Base-by-base conservation (phyloP, 371 early-diverging fungal genomes). In the Sporodiniella umbellata region DNA sequence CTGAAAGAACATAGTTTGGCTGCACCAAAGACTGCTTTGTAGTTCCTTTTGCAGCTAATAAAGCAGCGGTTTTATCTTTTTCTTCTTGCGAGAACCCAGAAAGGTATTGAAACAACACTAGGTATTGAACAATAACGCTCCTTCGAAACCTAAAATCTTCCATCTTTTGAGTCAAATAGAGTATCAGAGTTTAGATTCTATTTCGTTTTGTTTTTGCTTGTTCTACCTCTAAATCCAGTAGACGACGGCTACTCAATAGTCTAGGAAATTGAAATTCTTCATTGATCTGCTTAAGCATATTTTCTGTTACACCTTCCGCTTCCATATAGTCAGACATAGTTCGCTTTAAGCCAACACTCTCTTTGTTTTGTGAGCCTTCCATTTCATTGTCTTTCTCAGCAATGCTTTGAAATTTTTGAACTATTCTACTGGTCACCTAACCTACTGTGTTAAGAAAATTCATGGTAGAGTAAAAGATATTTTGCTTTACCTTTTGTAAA, bases 81-180 rank as follows among this genome's bases (percentile, higher is more conserved):
- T 72, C 73, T 8, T 43, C 39, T 35, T 58, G 44, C 2, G 71
- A 56, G 44, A 72, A 72, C 1, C 71, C 62, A 28, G 70, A 56
- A 5, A 82, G 72, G 54, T 85, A 89, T 48, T 88, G 84, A 28
- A 87, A 66, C 4, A 90, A 64, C 19, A 92, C 88, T 28, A 89
- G 53, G 30, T 86, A 74, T 57, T 94, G 94, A 14, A 90, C 75
- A 42, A 94, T 74, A 14, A 91, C 80, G 54, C 87, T 90, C 30
- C 91, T 82, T 49, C 90, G 78, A 54, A 88, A 86, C 48, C 79
- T 68, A 6, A 82, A 72, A 51, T 87, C 87, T 18, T 70, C 70
- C 39, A 86, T 72, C 79, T 85, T 70, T 15, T 3, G n/a, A 14
- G 4, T 12, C 4, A 4, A 28, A 25, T 17, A 40, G 37, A 23